phyloP scores from a whole-genome alignment of 768 basidiomycete genomes.

The Psilocybe cyanescens region DNA sequence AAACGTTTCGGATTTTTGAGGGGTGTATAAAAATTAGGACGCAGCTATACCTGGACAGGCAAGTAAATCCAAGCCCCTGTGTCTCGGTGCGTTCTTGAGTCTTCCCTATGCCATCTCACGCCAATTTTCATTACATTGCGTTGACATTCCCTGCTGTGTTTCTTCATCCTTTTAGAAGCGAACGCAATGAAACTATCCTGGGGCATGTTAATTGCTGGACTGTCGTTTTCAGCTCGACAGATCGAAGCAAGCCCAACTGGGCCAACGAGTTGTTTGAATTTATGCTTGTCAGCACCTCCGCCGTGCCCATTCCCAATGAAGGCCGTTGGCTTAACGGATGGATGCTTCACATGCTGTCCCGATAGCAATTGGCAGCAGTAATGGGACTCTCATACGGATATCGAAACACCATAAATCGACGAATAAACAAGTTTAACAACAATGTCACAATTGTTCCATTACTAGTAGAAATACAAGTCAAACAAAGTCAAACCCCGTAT shows the following conservation, averaged over 20 bases:
- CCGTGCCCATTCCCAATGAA: neutral
- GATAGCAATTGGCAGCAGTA: neutral
- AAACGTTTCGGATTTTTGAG: conserved; percentile 1
- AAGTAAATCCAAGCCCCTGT: neutral
- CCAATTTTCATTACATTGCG: neutral
- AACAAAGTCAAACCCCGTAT: too few species aligned
- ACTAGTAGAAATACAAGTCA: too few species aligned
- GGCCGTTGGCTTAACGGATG: neutral
- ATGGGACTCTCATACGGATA: neutral
- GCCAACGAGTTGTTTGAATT: neutral
- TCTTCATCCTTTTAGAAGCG: neutral
- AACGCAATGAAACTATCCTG: conserved; percentile 1
- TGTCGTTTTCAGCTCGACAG: neutral
- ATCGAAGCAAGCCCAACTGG: neutral
- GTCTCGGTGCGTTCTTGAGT: neutral
- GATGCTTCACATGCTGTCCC: conserved; percentile 1
- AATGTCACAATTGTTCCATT: too few species aligned
- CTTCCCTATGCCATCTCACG: neutral
- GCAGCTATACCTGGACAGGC: neutral
- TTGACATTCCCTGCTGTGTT: neutral
- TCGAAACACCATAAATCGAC: neutral
- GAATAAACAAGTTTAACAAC: too few species aligned
- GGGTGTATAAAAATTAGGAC: neutral
- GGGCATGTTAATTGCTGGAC: neutral
- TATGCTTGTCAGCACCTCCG: neutral